These are phyloP conservation scores for Pouteria glomerata DNA, from an alignment of 148 eudicot genomes.

Conservation along the genomic window DNA sequence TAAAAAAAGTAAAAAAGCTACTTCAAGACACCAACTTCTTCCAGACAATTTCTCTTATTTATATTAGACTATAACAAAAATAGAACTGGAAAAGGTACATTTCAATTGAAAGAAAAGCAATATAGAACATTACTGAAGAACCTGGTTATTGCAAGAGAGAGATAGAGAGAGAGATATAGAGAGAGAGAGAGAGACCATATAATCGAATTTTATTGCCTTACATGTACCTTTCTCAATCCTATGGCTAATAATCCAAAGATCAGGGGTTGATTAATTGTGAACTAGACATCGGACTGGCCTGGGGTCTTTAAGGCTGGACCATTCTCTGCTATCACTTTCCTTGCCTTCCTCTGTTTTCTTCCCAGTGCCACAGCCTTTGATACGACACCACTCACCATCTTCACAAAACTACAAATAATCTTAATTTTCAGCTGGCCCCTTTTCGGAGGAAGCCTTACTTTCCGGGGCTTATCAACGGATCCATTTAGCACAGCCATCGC, in stretches of 20 bases:
- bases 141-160: background rate
- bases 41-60: background rate
- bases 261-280: too few relatives aligned
- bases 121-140: background rate
- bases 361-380: background rate
- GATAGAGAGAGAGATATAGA: constrained; percentile 1
- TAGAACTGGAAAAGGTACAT: background rate
- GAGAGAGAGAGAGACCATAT: background rate
- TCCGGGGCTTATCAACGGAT: constrained; percentile 2
- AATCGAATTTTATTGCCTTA: background rate
- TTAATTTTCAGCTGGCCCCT: constrained; percentile 13
- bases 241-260: too few relatives aligned
- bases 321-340: constrained; percentile 7
- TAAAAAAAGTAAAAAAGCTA: background rate
- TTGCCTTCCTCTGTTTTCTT: background rate
- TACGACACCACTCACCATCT: background rate
- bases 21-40: background rate
- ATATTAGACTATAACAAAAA: background rate
- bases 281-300: background rate
- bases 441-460: constrained; percentile 10
- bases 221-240: background rate
- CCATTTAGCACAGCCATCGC: constrained; percentile 7
- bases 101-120: background rate
- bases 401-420: background rate
- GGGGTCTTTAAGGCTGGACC: background rate